phyloP scores from a whole-genome alignment of 2,329 filamentous ascomycete genomes.

The Achaetomium macrosporum region DNA sequence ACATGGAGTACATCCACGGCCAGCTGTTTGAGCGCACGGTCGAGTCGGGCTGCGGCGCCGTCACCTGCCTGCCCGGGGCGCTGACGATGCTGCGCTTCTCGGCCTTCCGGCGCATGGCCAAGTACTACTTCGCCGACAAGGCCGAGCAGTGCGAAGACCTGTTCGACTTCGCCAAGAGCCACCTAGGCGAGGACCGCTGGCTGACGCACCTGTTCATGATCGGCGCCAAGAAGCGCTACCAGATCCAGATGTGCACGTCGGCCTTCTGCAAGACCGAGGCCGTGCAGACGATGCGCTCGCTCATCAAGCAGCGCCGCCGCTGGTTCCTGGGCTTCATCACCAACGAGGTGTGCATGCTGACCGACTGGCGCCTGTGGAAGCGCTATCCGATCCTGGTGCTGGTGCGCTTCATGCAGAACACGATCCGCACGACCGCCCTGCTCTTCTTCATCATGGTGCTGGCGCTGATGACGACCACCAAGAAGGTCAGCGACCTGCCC shows the following conservation, averaged over 20 bases:
- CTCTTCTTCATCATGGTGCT: constrained; percentile 92
- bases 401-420: constrained; percentile 92
- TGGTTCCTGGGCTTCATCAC: constrained; percentile 98
- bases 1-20: constrained; percentile 97
- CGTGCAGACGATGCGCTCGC: constrained; percentile 76
- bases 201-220: constrained; percentile 99
- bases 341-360: constrained; percentile 97
- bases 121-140: constrained; percentile 97
- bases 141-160: constrained; percentile 91
- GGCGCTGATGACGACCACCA: constrained; percentile 77
- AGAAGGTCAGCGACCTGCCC: constrained; percentile 70
- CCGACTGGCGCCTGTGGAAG: constrained; percentile 85
- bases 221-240: constrained; percentile 83
- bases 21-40: constrained; percentile 94
- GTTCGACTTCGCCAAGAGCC: constrained; percentile 94
- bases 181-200: constrained; percentile 93
- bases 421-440: constrained; percentile 86
- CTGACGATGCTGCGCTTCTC: constrained; percentile 93
- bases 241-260: constrained; percentile 96
- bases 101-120: constrained; percentile 92
- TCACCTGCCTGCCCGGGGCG: constrained; percentile 93
- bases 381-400: constrained; percentile 81
- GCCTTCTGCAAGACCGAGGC: constrained; percentile 99
- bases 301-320: constrained; percentile 88
- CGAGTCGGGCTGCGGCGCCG: constrained; percentile 87